phyloP scores from a whole-genome alignment of 2,329 filamentous ascomycete genomes.

The Diaporthe caulivora region DNA sequence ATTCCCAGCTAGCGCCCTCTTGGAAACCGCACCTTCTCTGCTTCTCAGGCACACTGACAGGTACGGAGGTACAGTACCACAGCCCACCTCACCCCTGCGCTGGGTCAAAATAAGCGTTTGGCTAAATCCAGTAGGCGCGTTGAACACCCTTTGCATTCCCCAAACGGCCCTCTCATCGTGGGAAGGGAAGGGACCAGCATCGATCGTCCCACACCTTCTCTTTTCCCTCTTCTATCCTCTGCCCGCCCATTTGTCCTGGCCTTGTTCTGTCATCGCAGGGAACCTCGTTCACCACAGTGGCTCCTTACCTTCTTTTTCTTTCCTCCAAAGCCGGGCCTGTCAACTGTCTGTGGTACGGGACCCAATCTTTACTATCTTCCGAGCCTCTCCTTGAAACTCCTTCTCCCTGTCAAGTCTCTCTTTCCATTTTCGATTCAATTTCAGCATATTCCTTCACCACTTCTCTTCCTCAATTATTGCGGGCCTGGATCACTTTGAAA shows the following conservation, averaged over 20 bases:
- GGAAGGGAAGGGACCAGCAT: constrained; percentile 18
- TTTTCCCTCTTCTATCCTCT: constrained; percentile 31
- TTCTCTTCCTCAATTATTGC: not conserved
- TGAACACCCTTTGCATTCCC: constrained; percentile 34
- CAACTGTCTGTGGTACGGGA: constrained; percentile 9
- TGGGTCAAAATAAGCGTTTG: constrained; percentile 28
- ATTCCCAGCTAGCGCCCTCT: constrained; percentile 24
- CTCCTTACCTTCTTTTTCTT: constrained; percentile 20
- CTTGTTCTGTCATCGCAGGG: not conserved
- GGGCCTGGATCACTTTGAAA: not conserved
- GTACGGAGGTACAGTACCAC: too few relatives aligned
- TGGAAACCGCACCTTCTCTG: constrained; percentile 24
- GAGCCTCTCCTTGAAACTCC: constrained; percentile 21
- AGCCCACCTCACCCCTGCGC: not conserved
- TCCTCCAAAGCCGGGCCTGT: not conserved
- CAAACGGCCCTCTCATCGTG: constrained; percentile 22
- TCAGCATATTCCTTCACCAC: constrained; percentile 4
- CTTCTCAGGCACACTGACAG: constrained; percentile 23
- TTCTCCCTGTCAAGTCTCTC: constrained; percentile 16
- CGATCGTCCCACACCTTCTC: constrained; percentile 34
- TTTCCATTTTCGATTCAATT: not conserved
- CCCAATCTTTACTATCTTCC: constrained; percentile 25
- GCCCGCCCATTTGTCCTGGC: constrained; percentile 21
- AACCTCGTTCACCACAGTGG: not conserved
- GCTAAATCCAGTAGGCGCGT: constrained; percentile 36